Conservation (phyloP, 1,284 basidiomycete species). For the Tetrapyrgos nigripes region DNA sequence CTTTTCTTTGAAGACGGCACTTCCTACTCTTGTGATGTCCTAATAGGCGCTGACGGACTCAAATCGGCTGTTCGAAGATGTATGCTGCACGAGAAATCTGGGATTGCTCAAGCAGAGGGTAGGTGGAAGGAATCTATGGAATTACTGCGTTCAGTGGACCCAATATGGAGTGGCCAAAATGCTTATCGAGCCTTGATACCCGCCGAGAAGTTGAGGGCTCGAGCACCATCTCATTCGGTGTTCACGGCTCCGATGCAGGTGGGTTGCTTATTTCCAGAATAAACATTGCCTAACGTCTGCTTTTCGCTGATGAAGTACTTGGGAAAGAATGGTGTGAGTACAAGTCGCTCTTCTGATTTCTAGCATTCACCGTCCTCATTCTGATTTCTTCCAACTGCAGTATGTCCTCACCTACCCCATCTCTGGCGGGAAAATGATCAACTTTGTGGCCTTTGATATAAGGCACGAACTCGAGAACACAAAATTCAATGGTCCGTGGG, state of each 20-base stretch:
- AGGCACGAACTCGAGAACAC: slow-evolving; percentile 41
- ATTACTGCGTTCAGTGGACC: slow-evolving; percentile 32
- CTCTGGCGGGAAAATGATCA: slow-evolving; percentile 32
- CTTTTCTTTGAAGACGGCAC: slow-evolving; percentile 50
- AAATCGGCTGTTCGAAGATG: slow-evolving; percentile 53
- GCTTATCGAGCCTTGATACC: slow-evolving; percentile 48
- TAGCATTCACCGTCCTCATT: neutral
- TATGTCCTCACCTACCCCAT: slow-evolving; percentile 35
- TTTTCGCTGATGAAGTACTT: slow-evolving; percentile 32
- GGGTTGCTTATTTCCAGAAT: neutral
- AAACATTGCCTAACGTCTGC: slow-evolving; percentile 10
- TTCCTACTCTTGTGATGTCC: slow-evolving; percentile 46
- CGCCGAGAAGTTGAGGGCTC: slow-evolving; percentile 37
- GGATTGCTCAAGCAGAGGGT: slow-evolving; percentile 19
- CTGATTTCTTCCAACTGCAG: slow-evolving; percentile 18
- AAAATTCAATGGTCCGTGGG: slow-evolving; percentile 38
- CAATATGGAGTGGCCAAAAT: slow-evolving; percentile 49
- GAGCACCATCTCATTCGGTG: slow-evolving; percentile 42
- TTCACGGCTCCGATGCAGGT: slow-evolving; percentile 33
- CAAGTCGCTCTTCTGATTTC: neutral
- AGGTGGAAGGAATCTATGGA: slow-evolving; percentile 18
- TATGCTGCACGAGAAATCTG: slow-evolving; percentile 42
- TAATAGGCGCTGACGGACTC: slow-evolving; percentile 57
- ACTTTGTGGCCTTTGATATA: slow-evolving; percentile 37
- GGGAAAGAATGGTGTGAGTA: slow-evolving; percentile 44